Percentiles rank a stretch among this genome's conserved stretches.
Conservation (phyloP, 352 stramenopile genomes). For the Phytophthora pluvialis region DNA sequence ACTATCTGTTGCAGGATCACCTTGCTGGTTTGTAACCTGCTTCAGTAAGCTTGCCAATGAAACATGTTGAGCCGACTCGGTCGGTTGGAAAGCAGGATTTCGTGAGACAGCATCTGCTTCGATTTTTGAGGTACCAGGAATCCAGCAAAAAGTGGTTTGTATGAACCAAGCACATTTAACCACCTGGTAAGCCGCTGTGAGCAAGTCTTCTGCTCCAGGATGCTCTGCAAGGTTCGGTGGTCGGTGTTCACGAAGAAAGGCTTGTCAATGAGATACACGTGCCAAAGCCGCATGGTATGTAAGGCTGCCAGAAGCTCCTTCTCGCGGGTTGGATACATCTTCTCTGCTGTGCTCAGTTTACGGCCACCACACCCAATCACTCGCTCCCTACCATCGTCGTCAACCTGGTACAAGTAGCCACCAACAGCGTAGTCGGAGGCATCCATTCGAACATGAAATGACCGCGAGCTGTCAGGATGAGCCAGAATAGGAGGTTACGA, state of each 20-base stretch:
- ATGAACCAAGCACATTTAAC: constrained; percentile 1
- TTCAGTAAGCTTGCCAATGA: too few relatives aligned
- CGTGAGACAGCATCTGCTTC: neutral
- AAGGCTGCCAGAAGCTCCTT: constrained; percentile 12
- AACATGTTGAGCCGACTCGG: too few relatives aligned
- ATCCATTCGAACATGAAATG: neutral
- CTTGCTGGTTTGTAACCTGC: too few relatives aligned
- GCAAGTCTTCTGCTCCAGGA: neutral
- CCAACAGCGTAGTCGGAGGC: constrained; percentile 4
- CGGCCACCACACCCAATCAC: neutral
- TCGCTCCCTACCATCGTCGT: neutral
- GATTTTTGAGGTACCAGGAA: neutral
- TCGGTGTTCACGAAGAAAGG: neutral
- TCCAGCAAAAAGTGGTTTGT: constrained; percentile 1
- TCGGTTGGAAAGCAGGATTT: neutral
- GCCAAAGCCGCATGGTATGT: neutral
- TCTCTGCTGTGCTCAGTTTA: neutral
- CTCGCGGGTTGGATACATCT: constrained; percentile 4
- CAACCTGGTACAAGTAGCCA: constrained; percentile 10
- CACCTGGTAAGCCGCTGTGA: neutral
- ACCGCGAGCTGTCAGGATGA: neutral
- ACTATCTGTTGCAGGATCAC: too few relatives aligned
- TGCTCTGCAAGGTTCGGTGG: neutral
- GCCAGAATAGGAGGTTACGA: neutral
- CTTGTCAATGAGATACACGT: neutral